These are phyloP conservation scores for Ustilago trichophora DNA, from an alignment of 1,284 basidiomycete genomes.

Conservation along the genomic window DNA sequence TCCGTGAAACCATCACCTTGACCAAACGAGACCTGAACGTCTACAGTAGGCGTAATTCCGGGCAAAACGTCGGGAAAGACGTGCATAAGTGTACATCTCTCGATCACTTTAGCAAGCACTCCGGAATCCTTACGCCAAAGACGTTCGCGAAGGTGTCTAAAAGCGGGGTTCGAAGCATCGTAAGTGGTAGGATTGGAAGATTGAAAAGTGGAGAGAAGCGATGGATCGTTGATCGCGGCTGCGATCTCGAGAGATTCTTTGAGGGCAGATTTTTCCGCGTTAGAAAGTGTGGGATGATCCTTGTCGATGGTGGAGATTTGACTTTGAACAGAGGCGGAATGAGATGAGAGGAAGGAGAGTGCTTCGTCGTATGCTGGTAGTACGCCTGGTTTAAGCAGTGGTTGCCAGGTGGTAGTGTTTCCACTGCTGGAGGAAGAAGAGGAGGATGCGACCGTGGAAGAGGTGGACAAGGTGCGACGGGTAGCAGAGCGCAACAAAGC, in stretches of 20 bases:
- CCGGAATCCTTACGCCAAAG: constrained; percentile 73
- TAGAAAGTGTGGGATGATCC: not conserved
- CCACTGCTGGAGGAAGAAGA: constrained; percentile 8
- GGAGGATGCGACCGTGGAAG: not conserved
- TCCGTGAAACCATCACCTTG: constrained; percentile 64
- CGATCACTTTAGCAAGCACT: constrained; percentile 74
- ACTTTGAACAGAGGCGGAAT: constrained; percentile 67
- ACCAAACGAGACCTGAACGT: constrained; percentile 75
- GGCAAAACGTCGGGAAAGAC: constrained; percentile 88
- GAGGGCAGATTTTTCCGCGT: constrained; percentile 12
- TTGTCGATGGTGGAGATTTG: constrained; percentile 69
- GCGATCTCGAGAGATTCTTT: constrained; percentile 73
- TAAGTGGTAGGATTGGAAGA: constrained; percentile 24
- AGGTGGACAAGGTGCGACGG: not conserved
- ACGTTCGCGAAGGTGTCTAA: constrained; percentile 82
- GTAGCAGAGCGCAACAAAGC: no score
- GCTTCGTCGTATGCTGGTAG: constrained; percentile 86
- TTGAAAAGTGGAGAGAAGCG: constrained; percentile 78
- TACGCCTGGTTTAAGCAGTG: constrained; percentile 74
- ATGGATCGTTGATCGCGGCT: constrained; percentile 79
- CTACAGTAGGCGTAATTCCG: constrained; percentile 76
- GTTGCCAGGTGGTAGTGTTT: constrained; percentile 46
- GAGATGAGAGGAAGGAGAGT: constrained; percentile 73
- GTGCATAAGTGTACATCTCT: constrained; percentile 86
- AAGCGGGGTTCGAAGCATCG: constrained; percentile 72